These are phyloP conservation scores for Mucor indicus DNA, from an alignment of 371 early-diverging fungal genomes.

Conservation along the genomic window DNA sequence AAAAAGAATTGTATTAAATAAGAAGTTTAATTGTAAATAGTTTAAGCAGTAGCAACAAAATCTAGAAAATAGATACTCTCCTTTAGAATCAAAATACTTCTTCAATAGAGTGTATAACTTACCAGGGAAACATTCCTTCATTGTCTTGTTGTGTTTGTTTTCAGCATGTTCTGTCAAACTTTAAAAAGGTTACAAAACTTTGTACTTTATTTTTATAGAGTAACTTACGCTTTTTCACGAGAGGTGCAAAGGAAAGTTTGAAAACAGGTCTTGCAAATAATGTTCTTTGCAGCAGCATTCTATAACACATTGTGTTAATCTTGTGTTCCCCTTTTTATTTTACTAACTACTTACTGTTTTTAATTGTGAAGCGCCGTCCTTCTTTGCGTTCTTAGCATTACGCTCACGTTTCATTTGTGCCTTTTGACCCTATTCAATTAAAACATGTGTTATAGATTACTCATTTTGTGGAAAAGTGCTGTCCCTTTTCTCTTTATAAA, in stretches of 20 bases:
- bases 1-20: too few relatives aligned
- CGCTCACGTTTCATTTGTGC: constrained; percentile 77
- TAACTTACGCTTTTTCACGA: constrained; percentile 66
- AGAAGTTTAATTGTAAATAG: too few relatives aligned
- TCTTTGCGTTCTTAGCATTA: constrained; percentile 57
- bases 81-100: background rate
- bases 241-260: constrained; percentile 85
- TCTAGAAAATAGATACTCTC: constrained; percentile 3
- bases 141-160: constrained; percentile 79
- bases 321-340: too few relatives aligned
- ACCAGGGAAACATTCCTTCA: constrained; percentile 83
- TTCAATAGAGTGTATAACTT: too few relatives aligned
- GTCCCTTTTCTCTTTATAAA: too few relatives aligned
- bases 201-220: background rate
- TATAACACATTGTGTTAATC: too few relatives aligned
- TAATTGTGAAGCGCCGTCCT: constrained; percentile 62
- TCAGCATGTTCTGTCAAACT: constrained; percentile 71
- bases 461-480: too few relatives aligned
- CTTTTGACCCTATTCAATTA: constrained; percentile 65
- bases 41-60: constrained; percentile 9
- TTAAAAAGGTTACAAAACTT: background rate
- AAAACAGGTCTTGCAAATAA: constrained; percentile 74
- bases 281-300: constrained; percentile 81
- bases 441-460: too few relatives aligned
- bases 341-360: constrained; percentile 64